phyloP scores from a whole-genome alignment of 2,329 filamentous ascomycete genomes.

The Tolypocladium cylindrosporum region DNA sequence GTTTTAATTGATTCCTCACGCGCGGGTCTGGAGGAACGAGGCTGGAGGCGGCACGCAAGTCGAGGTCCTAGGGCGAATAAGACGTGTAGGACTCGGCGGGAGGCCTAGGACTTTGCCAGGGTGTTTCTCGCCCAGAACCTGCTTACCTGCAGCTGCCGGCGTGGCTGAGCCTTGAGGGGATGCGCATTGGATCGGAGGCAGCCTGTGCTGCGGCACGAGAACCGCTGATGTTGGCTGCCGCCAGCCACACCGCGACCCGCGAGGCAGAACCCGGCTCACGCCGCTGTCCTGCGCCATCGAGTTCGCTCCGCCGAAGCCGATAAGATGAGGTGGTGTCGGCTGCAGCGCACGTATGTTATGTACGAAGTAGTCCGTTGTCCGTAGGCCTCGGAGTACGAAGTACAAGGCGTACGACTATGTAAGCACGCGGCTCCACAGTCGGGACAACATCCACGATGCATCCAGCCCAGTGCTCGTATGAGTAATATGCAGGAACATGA shows the following conservation, averaged over 20 bases:
- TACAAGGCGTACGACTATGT: no score
- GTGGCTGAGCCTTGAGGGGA: not conserved
- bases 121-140: not conserved
- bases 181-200: not conserved
- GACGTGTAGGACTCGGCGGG: not conserved
- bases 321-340: not conserved
- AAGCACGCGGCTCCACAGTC: no score
- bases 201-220: not conserved
- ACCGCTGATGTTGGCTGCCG: not conserved
- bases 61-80: not conserved
- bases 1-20: not conserved
- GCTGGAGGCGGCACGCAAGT: not conserved
- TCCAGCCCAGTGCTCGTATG: no score
- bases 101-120: not conserved
- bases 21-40: not conserved
- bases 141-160: not conserved
- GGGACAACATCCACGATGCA: no score
- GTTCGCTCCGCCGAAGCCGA: not conserved
- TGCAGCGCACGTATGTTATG: no score
- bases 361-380: no score
- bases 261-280: not conserved
- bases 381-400: no score
- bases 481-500: not conserved
- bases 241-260: not conserved
- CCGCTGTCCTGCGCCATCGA: not conserved